These are phyloP conservation scores for Xylaria sp. DNA, from an alignment of 2,329 filamentous ascomycete genomes.

Conservation along the genomic window DNA sequence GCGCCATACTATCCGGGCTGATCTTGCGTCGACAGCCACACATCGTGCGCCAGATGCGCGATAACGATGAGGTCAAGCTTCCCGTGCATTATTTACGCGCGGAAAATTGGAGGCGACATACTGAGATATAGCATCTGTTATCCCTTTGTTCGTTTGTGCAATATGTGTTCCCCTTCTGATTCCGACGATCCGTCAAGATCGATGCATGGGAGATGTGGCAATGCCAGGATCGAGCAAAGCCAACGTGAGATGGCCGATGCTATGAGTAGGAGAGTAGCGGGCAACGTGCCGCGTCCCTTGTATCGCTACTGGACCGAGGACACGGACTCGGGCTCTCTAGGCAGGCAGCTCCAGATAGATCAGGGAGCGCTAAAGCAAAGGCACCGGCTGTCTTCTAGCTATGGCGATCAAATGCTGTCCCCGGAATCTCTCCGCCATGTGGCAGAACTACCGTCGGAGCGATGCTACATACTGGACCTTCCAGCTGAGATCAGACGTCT, in stretches of 20 bases:
- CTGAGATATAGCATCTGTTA: conserved; percentile 15
- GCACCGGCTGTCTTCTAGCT: conserved; percentile 10
- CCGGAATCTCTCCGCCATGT: background rate
- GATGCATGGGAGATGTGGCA: conserved; percentile 5
- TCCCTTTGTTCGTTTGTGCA: background rate
- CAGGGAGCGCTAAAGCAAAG: conserved; percentile 12
- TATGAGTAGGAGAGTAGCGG: conserved; percentile 1
- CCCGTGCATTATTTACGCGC: conserved; percentile 14
- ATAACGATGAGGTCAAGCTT: conserved; percentile 3
- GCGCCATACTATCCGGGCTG: too few relatives aligned
- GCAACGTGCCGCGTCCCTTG: conserved; percentile 19
- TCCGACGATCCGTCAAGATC: background rate
- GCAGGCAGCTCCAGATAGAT: background rate
- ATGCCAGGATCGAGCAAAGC: background rate
- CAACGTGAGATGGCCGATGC: too few relatives aligned
- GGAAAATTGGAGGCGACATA: conserved; percentile 1
- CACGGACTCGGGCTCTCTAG: background rate
- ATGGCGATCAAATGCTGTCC: conserved; percentile 7
- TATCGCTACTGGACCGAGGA: conserved; percentile 10
- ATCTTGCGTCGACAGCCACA: too few relatives aligned
- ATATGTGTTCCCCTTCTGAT: conserved; percentile 2
- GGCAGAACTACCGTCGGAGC: conserved; percentile 8
- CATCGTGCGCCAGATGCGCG: background rate
- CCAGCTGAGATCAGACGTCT: conserved; percentile 21
- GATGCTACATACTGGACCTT: conserved; percentile 10